Evolutionary conservation across 495 filamentous ascomycete genomes (phyloP).

Genomic region (Peziza echinospora): DNA sequence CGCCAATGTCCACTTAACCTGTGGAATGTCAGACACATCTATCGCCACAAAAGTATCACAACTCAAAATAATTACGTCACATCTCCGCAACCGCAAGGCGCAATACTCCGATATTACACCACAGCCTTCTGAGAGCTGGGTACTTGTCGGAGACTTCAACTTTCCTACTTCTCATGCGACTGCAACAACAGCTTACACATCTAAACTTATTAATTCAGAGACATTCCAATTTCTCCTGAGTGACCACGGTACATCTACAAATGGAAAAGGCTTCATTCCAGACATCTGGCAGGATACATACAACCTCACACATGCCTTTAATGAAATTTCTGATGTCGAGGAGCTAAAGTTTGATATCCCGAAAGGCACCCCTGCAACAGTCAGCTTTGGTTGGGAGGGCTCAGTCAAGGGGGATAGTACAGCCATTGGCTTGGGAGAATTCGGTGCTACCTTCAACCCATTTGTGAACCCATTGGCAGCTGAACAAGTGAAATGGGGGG

Average conservation of each 20-base stretch:
- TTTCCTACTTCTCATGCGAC: slow-evolving; percentile 25
- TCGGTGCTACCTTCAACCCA: slow-evolving; percentile 37
- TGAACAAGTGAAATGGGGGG: slow-evolving; percentile 21
- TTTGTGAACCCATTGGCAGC: slow-evolving; percentile 28
- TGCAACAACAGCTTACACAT: not conserved
- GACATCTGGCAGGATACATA: slow-evolving; percentile 23
- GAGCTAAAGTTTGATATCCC: not conserved
- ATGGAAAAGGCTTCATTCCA: not conserved
- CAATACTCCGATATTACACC: too few species aligned
- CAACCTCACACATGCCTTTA: not conserved
- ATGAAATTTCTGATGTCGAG: not conserved
- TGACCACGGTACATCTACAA: slow-evolving; percentile 4
- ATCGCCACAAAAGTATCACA: slow-evolving; percentile 30
- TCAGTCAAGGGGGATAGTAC: not conserved
- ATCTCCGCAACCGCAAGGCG: slow-evolving; percentile 18
- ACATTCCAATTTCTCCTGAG: slow-evolving; percentile 27
- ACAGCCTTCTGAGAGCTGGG: slow-evolving; percentile 24
- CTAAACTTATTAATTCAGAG: not conserved
- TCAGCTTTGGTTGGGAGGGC: not conserved
- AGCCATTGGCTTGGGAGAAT: slow-evolving; percentile 26
- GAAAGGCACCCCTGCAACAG: not conserved
- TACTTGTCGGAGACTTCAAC: slow-evolving; percentile 39
- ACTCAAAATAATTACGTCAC: slow-evolving; percentile 23
- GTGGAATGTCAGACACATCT: slow-evolving; percentile 31
- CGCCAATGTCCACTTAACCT: slow-evolving; percentile 31